These are phyloP conservation scores for Hymenoscyphus fructigenus DNA, from an alignment of 2,329 filamentous ascomycete species.

Conservation along the genomic window DNA sequence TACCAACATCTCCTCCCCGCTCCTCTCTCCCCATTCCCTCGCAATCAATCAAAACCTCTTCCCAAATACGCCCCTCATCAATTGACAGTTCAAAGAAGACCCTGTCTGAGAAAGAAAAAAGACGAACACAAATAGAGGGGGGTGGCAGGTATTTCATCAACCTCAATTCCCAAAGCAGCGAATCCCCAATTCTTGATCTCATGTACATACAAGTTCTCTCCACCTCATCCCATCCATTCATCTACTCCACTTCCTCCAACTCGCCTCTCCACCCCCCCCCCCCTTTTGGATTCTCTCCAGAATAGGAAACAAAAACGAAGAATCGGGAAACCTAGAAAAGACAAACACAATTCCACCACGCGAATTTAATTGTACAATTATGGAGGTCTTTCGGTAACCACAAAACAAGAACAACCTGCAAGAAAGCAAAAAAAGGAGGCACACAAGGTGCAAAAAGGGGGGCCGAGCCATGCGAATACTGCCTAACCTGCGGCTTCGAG, in stretches of 20 bases:
- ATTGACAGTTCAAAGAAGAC: background rate
- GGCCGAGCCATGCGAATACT: constrained; percentile 7
- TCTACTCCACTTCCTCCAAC: background rate
- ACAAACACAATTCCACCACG: constrained; percentile 10
- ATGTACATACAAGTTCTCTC: constrained; percentile 19
- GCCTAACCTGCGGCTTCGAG: constrained; percentile 19
- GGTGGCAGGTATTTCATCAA: background rate
- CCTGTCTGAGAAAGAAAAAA: background rate
- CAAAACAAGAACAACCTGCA: constrained; percentile 14
- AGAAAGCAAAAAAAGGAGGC: constrained; percentile 16
- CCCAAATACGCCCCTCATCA: background rate
- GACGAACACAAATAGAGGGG: background rate
- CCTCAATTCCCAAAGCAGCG: background rate
- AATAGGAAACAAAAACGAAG: constrained; percentile 12
- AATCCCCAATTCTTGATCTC: constrained; percentile 10
- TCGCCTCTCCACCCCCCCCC: background rate
- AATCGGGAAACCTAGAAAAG: constrained; percentile 13
- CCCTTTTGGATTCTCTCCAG: background rate
- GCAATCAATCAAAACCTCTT: background rate
- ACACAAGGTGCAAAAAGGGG: constrained; percentile 10
- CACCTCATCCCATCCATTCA: background rate
- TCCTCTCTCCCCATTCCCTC: background rate
- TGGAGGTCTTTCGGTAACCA: constrained; percentile 11
- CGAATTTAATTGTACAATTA: constrained; percentile 28
- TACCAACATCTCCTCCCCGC: background rate